These are phyloP conservation scores for Larix sibirica DNA, from an alignment of 83 land plant species.

Conservation along the genomic window DNA sequence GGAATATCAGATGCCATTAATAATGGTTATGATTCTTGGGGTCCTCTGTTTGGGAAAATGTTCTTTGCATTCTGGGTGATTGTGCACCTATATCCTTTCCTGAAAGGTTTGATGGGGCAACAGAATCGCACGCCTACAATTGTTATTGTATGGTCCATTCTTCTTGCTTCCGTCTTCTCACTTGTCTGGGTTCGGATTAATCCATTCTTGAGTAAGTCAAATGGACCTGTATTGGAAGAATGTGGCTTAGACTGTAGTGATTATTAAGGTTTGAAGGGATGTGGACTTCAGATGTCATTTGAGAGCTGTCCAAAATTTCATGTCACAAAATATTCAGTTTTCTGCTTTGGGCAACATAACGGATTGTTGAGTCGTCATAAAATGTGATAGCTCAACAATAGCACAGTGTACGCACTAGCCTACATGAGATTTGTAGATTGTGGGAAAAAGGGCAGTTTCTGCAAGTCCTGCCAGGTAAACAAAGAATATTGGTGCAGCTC, in stretches of 20 bases:
- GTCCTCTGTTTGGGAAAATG: conserved; percentile 44
- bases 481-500: background rate
- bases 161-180: conserved; percentile 47
- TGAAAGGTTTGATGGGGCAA: conserved; percentile 43
- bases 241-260: conserved; percentile 45
- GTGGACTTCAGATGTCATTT: background rate
- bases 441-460: conserved; percentile 13
- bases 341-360: background rate
- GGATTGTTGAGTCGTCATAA: background rate
- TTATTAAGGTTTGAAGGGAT: too few relatives aligned
- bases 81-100: conserved; percentile 51
- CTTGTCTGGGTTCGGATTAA: conserved; percentile 44
- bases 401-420: background rate
- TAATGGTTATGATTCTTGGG: conserved; percentile 50
- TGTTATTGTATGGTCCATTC: conserved; percentile 47
- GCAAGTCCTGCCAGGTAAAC: background rate
- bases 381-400: background rate
- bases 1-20: conserved; percentile 48
- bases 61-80: conserved; percentile 60
- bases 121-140: conserved; percentile 48
- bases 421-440: background rate
- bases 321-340: background rate
- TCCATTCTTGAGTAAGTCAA: conserved; percentile 34
- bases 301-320: too few relatives aligned
- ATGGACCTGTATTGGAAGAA: conserved; percentile 47